Evolutionary conservation across 805 yeast genomes (phyloP).

Genomic region (Saccharomycopsis capsularis): DNA sequence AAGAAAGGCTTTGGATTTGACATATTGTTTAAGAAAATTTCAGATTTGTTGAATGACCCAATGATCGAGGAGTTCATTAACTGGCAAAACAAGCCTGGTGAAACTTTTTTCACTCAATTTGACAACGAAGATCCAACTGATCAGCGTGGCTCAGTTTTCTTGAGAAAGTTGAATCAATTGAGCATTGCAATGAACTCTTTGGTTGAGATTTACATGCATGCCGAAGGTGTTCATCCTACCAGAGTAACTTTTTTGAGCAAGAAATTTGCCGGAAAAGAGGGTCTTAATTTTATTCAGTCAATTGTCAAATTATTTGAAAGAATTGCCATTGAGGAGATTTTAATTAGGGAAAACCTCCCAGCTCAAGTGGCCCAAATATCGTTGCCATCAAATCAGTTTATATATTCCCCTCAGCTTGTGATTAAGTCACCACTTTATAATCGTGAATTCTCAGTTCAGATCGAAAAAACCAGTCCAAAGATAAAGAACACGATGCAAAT

Average conservation of each 20-base stretch:
- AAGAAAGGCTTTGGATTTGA: constrained; percentile 24
- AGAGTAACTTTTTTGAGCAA: constrained; percentile 29
- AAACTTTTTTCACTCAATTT: constrained; percentile 16
- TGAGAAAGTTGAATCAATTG: constrained; percentile 15
- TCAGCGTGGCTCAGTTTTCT: constrained; percentile 21
- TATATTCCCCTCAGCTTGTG: constrained; percentile 38
- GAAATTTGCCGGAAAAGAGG: constrained; percentile 35
- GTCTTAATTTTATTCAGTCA: constrained; percentile 34
- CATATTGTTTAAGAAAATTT: constrained; percentile 30
- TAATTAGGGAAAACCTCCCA: constrained; percentile 44
- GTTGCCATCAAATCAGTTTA: constrained; percentile 22
- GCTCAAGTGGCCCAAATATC: constrained; percentile 40
- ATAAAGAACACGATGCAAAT: constrained; percentile 56
- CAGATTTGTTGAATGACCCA: constrained; percentile 26
- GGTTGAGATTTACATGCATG: constrained; percentile 4
- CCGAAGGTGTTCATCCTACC: background rate
- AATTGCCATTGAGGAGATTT: constrained; percentile 50
- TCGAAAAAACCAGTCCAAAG: constrained; percentile 46
- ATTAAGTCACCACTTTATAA: constrained; percentile 23
- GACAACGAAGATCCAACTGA: constrained; percentile 15
- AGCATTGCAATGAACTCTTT: constrained; percentile 6
- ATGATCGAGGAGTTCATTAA: constrained; percentile 7
- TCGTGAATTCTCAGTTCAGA: background rate
- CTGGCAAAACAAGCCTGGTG: background rate
- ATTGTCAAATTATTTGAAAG: constrained; percentile 44